These are phyloP conservation scores for Cercospora berteroae DNA, from an alignment of 2,329 filamentous ascomycete species.

Conservation along the genomic window DNA sequence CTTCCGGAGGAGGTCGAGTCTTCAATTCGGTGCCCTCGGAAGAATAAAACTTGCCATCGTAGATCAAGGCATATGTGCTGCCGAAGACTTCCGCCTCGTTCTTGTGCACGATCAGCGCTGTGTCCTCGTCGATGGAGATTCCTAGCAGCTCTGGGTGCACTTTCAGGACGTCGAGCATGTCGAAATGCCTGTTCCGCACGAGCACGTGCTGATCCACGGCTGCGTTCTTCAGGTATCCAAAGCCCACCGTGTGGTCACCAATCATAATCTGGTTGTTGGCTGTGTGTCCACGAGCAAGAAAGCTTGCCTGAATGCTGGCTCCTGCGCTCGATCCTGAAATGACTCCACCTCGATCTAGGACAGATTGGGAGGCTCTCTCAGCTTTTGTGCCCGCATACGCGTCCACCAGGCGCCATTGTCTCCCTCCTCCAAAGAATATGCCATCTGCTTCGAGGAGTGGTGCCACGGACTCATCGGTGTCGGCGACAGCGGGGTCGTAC, in stretches of 20 bases:
- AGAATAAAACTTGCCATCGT: slow-evolving; percentile 26
- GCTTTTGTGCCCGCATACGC: slow-evolving; percentile 27
- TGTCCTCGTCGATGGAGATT: slow-evolving; percentile 26
- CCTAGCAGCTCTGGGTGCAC: slow-evolving; percentile 25
- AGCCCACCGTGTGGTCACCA: slow-evolving; percentile 27
- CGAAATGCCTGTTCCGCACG: slow-evolving; percentile 26
- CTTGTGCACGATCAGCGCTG: slow-evolving; percentile 24
- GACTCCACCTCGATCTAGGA: slow-evolving; percentile 27
- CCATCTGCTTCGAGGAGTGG: slow-evolving; percentile 21
- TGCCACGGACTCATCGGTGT: slow-evolving; percentile 27
- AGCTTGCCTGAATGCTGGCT: slow-evolving; percentile 27
- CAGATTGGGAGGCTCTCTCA: slow-evolving; percentile 23
- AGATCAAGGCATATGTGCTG: slow-evolving; percentile 24
- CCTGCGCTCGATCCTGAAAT: slow-evolving; percentile 25
- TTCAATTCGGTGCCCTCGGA: slow-evolving; percentile 23
- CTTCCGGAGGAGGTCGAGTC: slow-evolving; percentile 18
- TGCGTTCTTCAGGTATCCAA: slow-evolving; percentile 26
- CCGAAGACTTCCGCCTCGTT: slow-evolving; percentile 26
- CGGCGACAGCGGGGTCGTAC: slow-evolving; percentile 24
- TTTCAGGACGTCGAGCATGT: slow-evolving; percentile 25
- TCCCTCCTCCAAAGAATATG: slow-evolving; percentile 28
- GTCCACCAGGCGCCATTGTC: slow-evolving; percentile 30
- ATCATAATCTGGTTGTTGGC: slow-evolving; percentile 26
- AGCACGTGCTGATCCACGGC: slow-evolving; percentile 29
- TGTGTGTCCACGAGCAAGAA: slow-evolving; percentile 28